A percentile compares a stretch with the other conserved stretches of the same genome.
phyloP scores from a whole-genome alignment of 2,329 filamentous ascomycete species.

The Fonsecaea monophora region DNA sequence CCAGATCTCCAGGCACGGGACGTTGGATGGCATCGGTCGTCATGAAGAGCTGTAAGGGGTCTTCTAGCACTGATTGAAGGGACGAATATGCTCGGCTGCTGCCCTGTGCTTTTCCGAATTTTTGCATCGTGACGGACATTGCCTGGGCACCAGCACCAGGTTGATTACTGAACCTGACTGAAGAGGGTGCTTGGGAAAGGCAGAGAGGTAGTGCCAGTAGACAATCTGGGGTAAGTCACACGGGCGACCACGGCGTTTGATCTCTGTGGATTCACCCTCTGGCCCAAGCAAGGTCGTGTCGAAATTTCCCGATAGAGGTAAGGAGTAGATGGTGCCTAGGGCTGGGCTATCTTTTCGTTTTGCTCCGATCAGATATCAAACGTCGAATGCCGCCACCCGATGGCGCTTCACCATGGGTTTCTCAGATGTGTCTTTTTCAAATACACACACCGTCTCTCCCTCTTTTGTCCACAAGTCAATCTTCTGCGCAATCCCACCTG shows the following conservation, averaged over 20 bases:
- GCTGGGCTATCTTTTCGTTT: background rate
- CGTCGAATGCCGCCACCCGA: background rate
- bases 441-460: background rate
- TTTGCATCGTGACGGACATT: slow-evolving; percentile 25
- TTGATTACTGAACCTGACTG: slow-evolving; percentile 31
- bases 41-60: slow-evolving; percentile 27
- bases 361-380: background rate
- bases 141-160: background rate
- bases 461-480: background rate
- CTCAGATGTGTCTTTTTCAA: background rate
- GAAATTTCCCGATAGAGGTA: background rate
- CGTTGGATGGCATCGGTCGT: slow-evolving; percentile 11
- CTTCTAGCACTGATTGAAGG: slow-evolving; percentile 31
- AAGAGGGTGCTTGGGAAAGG: slow-evolving; percentile 10
- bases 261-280: background rate
- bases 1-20: slow-evolving; percentile 22
- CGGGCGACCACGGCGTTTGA: background rate
- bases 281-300: background rate
- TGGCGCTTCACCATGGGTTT: background rate
- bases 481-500: background rate
- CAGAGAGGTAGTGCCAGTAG: slow-evolving; percentile 11
- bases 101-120: slow-evolving; percentile 23
- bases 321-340: background rate
- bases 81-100: slow-evolving; percentile 29
- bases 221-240: background rate